Base-by-base conservation (phyloP, 768 basidiomycete species). In the Bullera alba region DNA sequence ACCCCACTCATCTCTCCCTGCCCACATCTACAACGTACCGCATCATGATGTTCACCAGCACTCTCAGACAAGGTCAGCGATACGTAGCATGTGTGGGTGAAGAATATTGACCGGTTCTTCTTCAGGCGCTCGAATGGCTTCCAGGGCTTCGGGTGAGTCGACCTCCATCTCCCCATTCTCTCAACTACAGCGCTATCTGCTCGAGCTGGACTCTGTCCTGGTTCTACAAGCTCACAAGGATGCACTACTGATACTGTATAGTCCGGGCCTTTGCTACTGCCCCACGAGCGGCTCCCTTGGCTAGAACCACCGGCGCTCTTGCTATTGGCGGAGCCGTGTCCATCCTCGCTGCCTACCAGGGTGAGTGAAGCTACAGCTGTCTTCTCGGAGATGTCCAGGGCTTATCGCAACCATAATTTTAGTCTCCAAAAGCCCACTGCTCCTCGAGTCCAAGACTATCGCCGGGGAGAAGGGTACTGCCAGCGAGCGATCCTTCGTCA, bases 401-500 rank as follows among this genome's bases (percentile, higher is more conserved):
- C n/a, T n/a, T n/a, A n/a, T n/a, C n/a, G n/a, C n/a, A n/a, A n/a
- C n/a, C n/a, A n/a, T n/a, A n/a, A n/a, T 23, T 15, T 19, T 12
- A 58, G 51, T 37, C 17, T 35, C 34, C 16, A 49, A 48, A 25
- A 43, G 50, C 14, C 63, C 62, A 19, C 21, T 60, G 14, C 19
- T 57, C 29, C 57, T 64, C 42, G 63, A 65, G 28, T 62, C 60
- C 32, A 64, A 67, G 63, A 67, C 60, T 25, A 62, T 67, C 45
- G 65, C 65, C 16, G 65, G 65, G 7, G 65, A 67, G 56, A 64
- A 67, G 55, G 63, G 63, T 21, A 67, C 60, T 34, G 60, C 48
- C 42, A 50, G 51, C 38, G 65, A 67, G 53, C 42, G 63, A 46
- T 62, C 60, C 34, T 67, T 67, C 54, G 56, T 67, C 56, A 67